Base-by-base conservation (phyloP, 345 rosid species). In the Hibiscus tridactylites region DNA sequence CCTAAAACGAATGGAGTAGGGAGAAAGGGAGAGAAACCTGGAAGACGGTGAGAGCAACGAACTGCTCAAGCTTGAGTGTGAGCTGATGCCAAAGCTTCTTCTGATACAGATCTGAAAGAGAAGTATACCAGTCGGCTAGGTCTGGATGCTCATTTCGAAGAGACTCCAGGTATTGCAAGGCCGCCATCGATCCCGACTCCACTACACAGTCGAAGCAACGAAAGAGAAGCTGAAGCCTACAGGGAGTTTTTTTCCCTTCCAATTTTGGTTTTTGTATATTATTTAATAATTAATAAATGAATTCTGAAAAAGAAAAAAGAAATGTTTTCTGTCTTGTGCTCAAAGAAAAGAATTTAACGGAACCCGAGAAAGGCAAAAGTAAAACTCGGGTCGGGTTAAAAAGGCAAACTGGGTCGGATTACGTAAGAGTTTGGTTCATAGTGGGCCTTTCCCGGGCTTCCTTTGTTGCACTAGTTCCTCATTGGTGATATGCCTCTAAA, bases 11-110 rank as follows among this genome's bases (percentile, higher is more conserved):
- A 10, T 11, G 26, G 63, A 19, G 53, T 1, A 17, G 6, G 46
- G 35, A 0, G 47, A 7, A 39, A 39, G 9, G 44, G 44, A 39
- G 44, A 39, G 8, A 39, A 62, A 92, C 98, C 98, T 96, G 96
- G 68, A 86, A 86, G 75, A 87, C 88, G 35, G 96, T 76, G 79
- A 85, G 98, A 63, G 99, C 88, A 21, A 92, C 88, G 87, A 96
- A 92, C 84, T 91, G 94, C 60, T 96, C 98, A 53, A 96, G 98
- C 90, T 96, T 96, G 79, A 90, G 86, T 77, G 98, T 86, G 74
- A 96, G 98, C 80, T 96, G 97, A 76, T 96, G 97, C 98, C 99
- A 96, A 17, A 96, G 99, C 92, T 96, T 96, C 88, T 83, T 88
- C 87, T 91, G 95, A 81, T 96, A 96, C 81, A 96, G 96, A 88